These are phyloP conservation scores for Corylus americana DNA, from an alignment of 306 rosid genomes.

Conservation along the genomic window DNA sequence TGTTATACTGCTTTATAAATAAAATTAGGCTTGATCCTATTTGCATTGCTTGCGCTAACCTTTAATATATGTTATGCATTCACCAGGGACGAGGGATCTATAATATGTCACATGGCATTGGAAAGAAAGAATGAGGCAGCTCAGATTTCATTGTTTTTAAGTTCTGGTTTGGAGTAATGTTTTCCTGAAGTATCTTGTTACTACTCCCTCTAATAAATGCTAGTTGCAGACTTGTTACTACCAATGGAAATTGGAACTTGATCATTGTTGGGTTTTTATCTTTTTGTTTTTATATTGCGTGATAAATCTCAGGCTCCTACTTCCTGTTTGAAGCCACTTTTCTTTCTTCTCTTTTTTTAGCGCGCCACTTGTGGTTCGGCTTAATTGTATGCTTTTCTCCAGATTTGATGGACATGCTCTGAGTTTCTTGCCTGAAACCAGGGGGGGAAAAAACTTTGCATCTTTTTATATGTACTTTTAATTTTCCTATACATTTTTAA, in stretches of 20 bases:
- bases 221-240: conserved; percentile 25
- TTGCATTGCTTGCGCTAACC: neutral
- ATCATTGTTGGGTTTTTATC: neutral
- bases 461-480: too few relatives aligned
- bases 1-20: neutral
- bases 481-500: too few relatives aligned
- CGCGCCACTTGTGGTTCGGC: neutral
- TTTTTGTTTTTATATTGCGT: conserved; percentile 12
- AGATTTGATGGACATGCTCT: neutral
- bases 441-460: too few relatives aligned
- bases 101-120: conserved; percentile 86
- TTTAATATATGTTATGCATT: neutral
- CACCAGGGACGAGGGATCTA: conserved; percentile 83
- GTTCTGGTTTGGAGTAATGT: conserved; percentile 17
- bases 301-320: neutral
- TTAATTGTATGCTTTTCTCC: neutral
- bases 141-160: conserved; percentile 14
- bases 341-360: neutral
- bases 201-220: conserved; percentile 35
- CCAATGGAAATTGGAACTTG: conserved; percentile 21
- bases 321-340: neutral
- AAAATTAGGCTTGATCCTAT: neutral
- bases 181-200: conserved; percentile 24
- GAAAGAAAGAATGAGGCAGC: conserved; percentile 70
- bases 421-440: neutral